These are phyloP conservation scores for Papilionanthe hybrid DNA, from an alignment of 116 monocot genomes.

Conservation along the genomic window DNA sequence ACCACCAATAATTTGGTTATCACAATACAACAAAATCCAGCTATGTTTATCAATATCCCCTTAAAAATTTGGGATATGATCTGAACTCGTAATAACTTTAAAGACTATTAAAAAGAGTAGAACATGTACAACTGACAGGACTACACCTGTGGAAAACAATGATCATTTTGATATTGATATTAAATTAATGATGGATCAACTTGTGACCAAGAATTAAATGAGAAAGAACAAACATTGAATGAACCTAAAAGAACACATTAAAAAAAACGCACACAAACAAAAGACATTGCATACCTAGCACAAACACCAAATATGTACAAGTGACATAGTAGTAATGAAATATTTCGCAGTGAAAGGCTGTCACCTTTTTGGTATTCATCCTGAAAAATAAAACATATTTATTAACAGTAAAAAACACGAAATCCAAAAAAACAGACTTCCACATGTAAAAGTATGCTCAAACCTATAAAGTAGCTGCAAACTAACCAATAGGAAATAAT, in stretches of 20 bases:
- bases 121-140: background rate
- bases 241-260: background rate
- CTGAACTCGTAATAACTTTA: background rate
- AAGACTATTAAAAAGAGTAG: background rate
- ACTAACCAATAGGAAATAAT: background rate
- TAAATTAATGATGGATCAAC: background rate
- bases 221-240: background rate
- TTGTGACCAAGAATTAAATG: background rate
- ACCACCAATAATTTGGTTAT: background rate
- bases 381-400: constrained; percentile 26
- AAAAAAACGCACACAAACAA: background rate
- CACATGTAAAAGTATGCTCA: background rate
- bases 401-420: background rate
- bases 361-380: constrained; percentile 80
- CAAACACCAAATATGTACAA: constrained; percentile 83
- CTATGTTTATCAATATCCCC: background rate
- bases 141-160: background rate
- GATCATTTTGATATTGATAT: background rate
- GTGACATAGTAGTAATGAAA: constrained; percentile 69
- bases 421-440: background rate
- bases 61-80: background rate
- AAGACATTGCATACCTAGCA: constrained; percentile 48
- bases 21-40: background rate
- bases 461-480: background rate
- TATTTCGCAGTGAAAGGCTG: constrained; percentile 72